These are phyloP conservation scores for Rhynchosporium graminicola DNA, from an alignment of 2,329 filamentous ascomycete species.

Conservation along the genomic window DNA sequence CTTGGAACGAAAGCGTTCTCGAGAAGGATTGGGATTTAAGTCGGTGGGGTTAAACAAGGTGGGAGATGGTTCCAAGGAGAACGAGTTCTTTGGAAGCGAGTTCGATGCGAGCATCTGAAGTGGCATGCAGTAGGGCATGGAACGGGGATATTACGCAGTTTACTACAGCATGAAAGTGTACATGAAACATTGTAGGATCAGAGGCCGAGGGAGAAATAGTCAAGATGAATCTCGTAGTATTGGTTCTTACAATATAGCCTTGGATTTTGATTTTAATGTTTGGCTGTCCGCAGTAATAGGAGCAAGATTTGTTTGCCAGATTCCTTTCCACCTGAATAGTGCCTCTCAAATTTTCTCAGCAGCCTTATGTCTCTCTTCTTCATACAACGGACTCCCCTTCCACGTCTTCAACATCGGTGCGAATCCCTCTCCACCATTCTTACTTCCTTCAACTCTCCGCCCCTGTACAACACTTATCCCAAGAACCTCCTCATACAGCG, in stretches of 20 bases:
- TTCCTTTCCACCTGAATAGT: background rate
- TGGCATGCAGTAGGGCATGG: too few species aligned
- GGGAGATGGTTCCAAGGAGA: background rate
- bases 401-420: constrained; percentile 22
- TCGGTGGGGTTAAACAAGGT: background rate
- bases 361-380: constrained; percentile 1
- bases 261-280: background rate
- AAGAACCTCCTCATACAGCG: constrained; percentile 36
- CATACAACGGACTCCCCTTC: constrained; percentile 8
- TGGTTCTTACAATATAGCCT: too few species aligned
- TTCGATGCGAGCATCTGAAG: too few species aligned
- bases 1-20: background rate
- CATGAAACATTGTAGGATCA: background rate
- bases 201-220: too few species aligned
- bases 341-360: background rate
- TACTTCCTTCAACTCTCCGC: background rate
- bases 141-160: too few species aligned
- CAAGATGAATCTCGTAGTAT: too few species aligned
- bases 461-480: constrained; percentile 27
- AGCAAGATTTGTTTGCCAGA: background rate
- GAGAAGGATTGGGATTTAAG: constrained; percentile 1
- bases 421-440: constrained; percentile 15
- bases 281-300: too few species aligned
- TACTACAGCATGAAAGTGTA: background rate
- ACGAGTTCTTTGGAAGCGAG: too few species aligned